These are phyloP conservation scores for Acacia confusa DNA, from an alignment of 306 rosid genomes.

Conservation along the genomic window DNA sequence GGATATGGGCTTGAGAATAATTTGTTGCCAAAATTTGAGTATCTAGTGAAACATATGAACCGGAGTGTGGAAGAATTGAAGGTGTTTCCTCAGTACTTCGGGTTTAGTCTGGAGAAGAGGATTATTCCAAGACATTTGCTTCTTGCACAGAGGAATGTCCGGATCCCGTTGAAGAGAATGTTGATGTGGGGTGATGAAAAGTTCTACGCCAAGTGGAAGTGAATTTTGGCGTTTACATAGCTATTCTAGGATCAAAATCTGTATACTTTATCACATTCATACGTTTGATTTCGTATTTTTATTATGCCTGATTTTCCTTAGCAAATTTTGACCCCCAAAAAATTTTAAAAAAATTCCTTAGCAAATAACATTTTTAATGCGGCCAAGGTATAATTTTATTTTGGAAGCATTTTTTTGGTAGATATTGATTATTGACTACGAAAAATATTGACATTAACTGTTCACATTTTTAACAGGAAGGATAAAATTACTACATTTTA, in stretches of 20 bases:
- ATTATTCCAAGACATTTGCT: conserved; percentile 74
- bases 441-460: too few relatives aligned
- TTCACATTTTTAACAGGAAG: too few relatives aligned
- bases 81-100: conserved; percentile 75
- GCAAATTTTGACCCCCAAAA: too few relatives aligned
- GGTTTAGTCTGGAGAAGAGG: conserved; percentile 66
- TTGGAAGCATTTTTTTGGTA: too few relatives aligned
- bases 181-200: conserved; percentile 64
- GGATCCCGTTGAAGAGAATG: conserved; percentile 69
- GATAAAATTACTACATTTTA: too few relatives aligned
- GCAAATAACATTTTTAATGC: background rate
- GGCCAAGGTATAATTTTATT: too few relatives aligned
- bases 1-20: conserved; percentile 72
- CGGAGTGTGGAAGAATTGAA: conserved; percentile 68
- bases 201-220: conserved; percentile 67
- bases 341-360: too few relatives aligned
- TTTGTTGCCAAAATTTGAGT: conserved; percentile 60
- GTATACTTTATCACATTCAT: background rate
- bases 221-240: background rate
- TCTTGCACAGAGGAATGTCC: conserved; percentile 54
- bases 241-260: background rate
- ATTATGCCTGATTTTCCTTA: background rate
- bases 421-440: too few relatives aligned
- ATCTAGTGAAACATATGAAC: conserved; percentile 55
- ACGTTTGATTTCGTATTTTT: too few relatives aligned